phyloP scores from a whole-genome alignment of 2,329 filamentous ascomycete species.

The Penicillium sp. region DNA sequence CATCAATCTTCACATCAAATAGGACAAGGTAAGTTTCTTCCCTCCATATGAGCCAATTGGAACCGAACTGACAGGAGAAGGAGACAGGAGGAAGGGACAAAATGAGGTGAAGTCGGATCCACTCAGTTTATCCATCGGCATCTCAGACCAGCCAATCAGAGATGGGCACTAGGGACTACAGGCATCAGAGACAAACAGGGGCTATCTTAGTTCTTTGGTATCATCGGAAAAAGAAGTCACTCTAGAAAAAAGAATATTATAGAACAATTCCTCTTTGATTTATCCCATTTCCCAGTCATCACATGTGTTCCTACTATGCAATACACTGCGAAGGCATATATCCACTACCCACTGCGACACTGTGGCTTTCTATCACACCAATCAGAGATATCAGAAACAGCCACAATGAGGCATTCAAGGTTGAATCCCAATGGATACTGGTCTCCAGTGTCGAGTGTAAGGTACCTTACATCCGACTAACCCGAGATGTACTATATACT shows the following conservation, averaged over 20 bases:
- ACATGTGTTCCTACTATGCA: not conserved
- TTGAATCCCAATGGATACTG: not conserved
- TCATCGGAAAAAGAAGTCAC: too few species aligned
- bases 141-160: conserved; percentile 8
- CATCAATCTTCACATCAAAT: not conserved
- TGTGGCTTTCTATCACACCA: not conserved
- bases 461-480: not conserved
- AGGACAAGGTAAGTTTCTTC: not conserved
- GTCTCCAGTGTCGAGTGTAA: not conserved
- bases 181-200: too few species aligned
- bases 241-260: not conserved
- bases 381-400: not conserved
- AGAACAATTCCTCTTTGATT: not conserved
- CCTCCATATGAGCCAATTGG: not conserved
- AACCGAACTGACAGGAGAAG: not conserved
- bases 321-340: not conserved
- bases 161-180: not conserved
- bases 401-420: not conserved
- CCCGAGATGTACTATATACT: not conserved
- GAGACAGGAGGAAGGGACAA: not conserved
- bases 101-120: not conserved
- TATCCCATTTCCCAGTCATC: not conserved
- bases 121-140: not conserved
- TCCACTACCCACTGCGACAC: not conserved
- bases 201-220: not conserved